Conservation (phyloP, 768 basidiomycete genomes). For the Hemileccinum rubropunctum region DNA sequence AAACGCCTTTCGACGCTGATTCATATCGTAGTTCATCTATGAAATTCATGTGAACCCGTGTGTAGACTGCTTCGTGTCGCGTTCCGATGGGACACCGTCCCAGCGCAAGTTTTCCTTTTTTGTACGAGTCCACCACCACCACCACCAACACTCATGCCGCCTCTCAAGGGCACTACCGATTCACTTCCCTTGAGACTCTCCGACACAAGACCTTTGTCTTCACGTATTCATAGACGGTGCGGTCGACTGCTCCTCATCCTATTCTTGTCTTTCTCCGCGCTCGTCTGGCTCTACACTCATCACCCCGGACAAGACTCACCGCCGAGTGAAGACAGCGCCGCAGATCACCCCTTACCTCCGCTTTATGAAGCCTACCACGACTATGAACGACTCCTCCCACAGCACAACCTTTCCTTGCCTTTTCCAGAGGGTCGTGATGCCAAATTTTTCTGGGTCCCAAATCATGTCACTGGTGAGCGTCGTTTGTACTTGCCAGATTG, state of each 20-base stretch:
- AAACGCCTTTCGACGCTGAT: no score
- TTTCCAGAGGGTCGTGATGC: constrained; percentile 40
- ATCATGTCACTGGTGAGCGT: constrained; percentile 42
- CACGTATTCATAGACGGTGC: constrained; percentile 6
- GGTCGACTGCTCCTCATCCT: constrained; percentile 14
- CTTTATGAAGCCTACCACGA: constrained; percentile 43
- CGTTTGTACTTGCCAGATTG: background rate
- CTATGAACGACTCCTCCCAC: constrained; percentile 44
- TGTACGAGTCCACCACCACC: background rate
- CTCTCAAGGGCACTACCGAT: no score
- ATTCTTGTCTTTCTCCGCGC: constrained; percentile 6
- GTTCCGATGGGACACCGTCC: no score
- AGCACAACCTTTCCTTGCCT: constrained; percentile 39
- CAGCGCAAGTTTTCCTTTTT: background rate
- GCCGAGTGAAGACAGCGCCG: constrained; percentile 1
- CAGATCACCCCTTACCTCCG: constrained; percentile 35
- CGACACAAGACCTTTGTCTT: background rate
- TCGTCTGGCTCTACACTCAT: constrained; percentile 15
- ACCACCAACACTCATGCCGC: background rate
- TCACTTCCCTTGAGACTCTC: constrained; percentile 17
- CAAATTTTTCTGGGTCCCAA: constrained; percentile 48
- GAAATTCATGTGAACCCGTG: no score
- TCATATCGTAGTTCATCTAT: no score
- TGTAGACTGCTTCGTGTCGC: no score
- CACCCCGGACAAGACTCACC: background rate